Conservation (phyloP, 1,139 yeast genomes). For the Pneumocystis jirovecii region DNA sequence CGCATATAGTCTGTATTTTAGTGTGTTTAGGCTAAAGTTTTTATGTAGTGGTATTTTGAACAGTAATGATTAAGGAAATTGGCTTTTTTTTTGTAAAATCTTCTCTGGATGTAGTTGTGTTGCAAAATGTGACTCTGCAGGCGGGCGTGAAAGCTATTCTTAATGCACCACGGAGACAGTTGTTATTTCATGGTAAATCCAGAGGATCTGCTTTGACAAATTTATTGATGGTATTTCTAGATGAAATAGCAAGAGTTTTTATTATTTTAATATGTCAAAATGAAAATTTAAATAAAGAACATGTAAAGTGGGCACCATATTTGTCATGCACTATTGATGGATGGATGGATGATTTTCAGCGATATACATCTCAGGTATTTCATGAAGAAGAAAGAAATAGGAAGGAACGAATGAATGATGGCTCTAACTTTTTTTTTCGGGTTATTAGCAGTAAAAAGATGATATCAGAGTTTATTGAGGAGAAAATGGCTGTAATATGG, state of each 20-base stretch:
- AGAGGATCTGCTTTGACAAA: neutral
- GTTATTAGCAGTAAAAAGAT: neutral
- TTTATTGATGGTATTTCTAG: neutral
- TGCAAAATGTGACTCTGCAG: neutral
- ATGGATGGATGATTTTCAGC: neutral
- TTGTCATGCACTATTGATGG: neutral
- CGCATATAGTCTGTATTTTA: neutral
- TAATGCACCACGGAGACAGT: neutral
- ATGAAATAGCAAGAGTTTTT: neutral
- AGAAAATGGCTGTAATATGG: neutral
- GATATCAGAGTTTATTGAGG: neutral
- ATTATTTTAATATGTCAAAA: neutral
- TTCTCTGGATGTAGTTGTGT: neutral
- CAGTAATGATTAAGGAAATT: neutral
- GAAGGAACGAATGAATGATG: neutral
- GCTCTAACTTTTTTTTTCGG: neutral
- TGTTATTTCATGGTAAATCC: neutral
- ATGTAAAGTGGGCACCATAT: neutral
- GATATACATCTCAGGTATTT: neutral
- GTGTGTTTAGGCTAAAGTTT: too few relatives aligned
- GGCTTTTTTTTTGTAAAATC: neutral
- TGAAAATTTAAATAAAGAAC: neutral
- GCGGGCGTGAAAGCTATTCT: neutral
- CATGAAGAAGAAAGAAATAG: neutral
- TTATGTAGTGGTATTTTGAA: too few relatives aligned